Percentiles rank a stretch among this genome's conserved stretches.
phyloP scores from a whole-genome alignment of 768 basidiomycete genomes.

The Ramaria rubella region DNA sequence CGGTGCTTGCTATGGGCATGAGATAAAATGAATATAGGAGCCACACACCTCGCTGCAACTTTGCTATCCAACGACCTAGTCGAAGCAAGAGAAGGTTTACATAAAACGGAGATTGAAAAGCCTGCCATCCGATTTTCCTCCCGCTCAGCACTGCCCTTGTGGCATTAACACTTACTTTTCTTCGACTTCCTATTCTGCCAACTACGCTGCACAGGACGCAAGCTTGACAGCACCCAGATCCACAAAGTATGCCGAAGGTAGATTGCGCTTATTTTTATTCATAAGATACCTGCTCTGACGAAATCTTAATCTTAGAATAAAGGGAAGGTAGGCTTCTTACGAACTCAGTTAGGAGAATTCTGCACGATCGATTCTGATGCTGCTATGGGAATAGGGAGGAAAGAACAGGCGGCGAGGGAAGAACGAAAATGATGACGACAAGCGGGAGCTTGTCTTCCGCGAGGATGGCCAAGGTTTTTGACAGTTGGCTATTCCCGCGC shows the following conservation, averaged over 20 bases:
- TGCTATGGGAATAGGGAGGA: slow-evolving; percentile 61
- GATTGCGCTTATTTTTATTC: slow-evolving; percentile 12
- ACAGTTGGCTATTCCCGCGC: too few relatives aligned
- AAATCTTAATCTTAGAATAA: slow-evolving; percentile 46
- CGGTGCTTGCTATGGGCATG: too few relatives aligned
- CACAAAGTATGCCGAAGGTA: slow-evolving; percentile 45
- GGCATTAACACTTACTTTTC: not conserved
- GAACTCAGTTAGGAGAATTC: not conserved
- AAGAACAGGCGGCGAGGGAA: slow-evolving; percentile 99
- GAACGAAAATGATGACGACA: slow-evolving; percentile 99
- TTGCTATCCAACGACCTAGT: too few relatives aligned
- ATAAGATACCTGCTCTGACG: slow-evolving; percentile 16
- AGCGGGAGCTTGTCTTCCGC: slow-evolving; percentile 96
- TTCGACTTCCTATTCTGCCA: too few relatives aligned
- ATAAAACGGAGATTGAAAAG: too few relatives aligned
- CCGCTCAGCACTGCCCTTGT: not conserved
- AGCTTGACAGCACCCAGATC: not conserved
- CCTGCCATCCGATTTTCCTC: too few relatives aligned
- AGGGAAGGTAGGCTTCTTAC: slow-evolving; percentile 51
- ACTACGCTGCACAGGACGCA: not conserved
- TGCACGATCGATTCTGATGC: slow-evolving; percentile 1
- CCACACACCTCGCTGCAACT: too few relatives aligned
- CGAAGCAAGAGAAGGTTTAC: too few relatives aligned
- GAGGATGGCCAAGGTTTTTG: slow-evolving; percentile 83
- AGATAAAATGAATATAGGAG: too few relatives aligned